Evolutionary conservation across 2,329 filamentous ascomycete genomes (phyloP), one percentile per base, ranked within the genome.

Genomic region (Waltergamsia citrina): DNA sequence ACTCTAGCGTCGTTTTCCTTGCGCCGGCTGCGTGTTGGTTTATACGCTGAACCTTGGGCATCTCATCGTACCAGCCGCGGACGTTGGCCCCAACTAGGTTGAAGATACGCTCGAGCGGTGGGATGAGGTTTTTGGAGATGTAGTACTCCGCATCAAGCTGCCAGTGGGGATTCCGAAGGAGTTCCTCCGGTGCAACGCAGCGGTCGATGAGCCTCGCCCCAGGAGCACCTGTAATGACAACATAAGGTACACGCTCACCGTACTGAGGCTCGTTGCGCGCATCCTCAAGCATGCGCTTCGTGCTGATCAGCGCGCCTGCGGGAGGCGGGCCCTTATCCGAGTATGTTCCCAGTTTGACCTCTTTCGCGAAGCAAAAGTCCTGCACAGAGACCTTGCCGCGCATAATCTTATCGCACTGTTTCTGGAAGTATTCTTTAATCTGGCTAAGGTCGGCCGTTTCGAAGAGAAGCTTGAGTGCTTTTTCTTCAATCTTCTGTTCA

Each of bases 401-500:
- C 83, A 95, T 88, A 46, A 98, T 93, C 60, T 95, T 96, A 28
- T 71, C 68, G 57, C 90, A 96, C 56, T 96, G 88, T 21, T 67
- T 66, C 52, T 94, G 86, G 52, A 98, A 95, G 56, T 94, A 96
- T 0, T 58, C 58, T 56, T 96, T 98, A 22, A 96, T 81, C 50
- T 85, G 74, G 47, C 82, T 92, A 12, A 98, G 69, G 56, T 98
- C 90, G 14, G 82, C 74, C 0, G 88, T 94, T 32, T 87, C 80
- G 50, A 98, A 98, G 2, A 98, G 71, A 3, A 94, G 71, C 51
- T 85, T 88, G 23, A 98, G 67, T 0, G 85, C 83, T 47, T 85
- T 92, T 54, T 96, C 92, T 57, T 95, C 86, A 30, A 98, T 93
- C 63, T 92, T 95, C 53, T 96, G 90, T 57, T 94, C 86, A 0